A percentile compares a stretch with the other conserved stretches of the same genome.
Conservation (phyloP, 2,329 filamentous ascomycete species). For the Trichoderma koningii region DNA sequence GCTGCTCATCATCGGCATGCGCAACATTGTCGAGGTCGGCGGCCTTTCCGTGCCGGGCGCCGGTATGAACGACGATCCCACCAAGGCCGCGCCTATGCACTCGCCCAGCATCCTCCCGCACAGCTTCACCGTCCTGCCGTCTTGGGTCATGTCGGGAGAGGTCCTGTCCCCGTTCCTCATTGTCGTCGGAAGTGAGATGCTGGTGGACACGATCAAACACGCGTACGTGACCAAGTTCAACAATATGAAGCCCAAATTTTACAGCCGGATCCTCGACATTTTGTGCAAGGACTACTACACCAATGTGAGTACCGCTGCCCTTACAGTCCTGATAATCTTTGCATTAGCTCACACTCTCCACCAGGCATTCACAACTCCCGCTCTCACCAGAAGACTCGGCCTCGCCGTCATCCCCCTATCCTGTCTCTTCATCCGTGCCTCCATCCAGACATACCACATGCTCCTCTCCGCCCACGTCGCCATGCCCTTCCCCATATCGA, state of each 20-base stretch:
- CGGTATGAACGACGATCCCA: conserved; percentile 51
- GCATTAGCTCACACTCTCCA: not conserved
- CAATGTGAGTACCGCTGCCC: conserved; percentile 58
- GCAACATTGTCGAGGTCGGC: conserved; percentile 94
- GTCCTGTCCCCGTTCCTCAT: conserved; percentile 91
- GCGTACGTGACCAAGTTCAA: conserved; percentile 99
- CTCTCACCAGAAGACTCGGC: conserved; percentile 84
- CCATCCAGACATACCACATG: conserved; percentile 97
- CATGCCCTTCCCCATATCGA: conserved; percentile 66
- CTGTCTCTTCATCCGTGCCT: conserved; percentile 92
- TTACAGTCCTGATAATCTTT: too few species aligned
- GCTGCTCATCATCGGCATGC: conserved; percentile 91
- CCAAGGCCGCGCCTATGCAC: conserved; percentile 61
- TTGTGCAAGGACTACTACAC: conserved; percentile 98
- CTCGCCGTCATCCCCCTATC: conserved; percentile 89
- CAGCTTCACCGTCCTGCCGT: conserved; percentile 87
- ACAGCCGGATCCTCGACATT: conserved; percentile 87
- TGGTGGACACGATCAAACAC: conserved; percentile 96
- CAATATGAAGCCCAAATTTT: conserved; percentile 89
- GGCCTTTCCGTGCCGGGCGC: conserved; percentile 67
- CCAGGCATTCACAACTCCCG: conserved; percentile 82
- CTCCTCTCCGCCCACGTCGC: conserved; percentile 87
- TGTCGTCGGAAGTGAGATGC: conserved; percentile 92
- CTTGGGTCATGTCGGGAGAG: conserved; percentile 75
- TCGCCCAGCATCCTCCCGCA: conserved; percentile 78